These are phyloP conservation scores for Ceratobasidium sp. DNA, from an alignment of 1,284 basidiomycete species.

Conservation along the genomic window DNA sequence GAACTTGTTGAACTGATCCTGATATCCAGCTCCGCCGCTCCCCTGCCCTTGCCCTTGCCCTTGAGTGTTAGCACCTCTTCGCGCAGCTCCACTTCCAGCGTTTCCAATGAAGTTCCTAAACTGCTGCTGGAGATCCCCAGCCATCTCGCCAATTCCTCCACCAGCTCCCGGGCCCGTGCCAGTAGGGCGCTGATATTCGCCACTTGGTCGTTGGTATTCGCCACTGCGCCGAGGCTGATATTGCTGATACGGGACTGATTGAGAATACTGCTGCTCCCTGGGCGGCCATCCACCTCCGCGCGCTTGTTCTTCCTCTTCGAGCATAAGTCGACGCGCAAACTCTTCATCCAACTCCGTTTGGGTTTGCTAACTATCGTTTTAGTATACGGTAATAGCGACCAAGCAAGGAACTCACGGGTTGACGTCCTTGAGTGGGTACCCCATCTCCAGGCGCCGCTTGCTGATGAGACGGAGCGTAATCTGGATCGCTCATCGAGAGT, in stretches of 20 bases:
- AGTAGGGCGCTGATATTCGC: constrained; percentile 10
- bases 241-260: constrained; percentile 27
- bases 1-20: constrained; percentile 77
- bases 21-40: constrained; percentile 56
- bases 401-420: constrained; percentile 24
- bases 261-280: background rate
- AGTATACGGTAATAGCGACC: too few relatives aligned
- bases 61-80: constrained; percentile 71
- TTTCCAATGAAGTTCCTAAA: constrained; percentile 45
- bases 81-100: constrained; percentile 27
- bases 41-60: constrained; percentile 60
- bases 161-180: constrained; percentile 17
- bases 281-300: constrained; percentile 43
- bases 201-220: constrained; percentile 27
- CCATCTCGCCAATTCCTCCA: constrained; percentile 40
- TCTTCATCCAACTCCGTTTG: constrained; percentile 80
- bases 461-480: constrained; percentile 62
- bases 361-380: too few relatives aligned
- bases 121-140: constrained; percentile 33
- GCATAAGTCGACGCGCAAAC: constrained; percentile 74
- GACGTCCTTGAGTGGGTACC: constrained; percentile 2
- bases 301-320: constrained; percentile 70
- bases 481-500: constrained; percentile 86
- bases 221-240: constrained; percentile 39
- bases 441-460: constrained; percentile 16